Conservation (phyloP, 208 protist species). For the Wallacemonas sp. region DNA sequence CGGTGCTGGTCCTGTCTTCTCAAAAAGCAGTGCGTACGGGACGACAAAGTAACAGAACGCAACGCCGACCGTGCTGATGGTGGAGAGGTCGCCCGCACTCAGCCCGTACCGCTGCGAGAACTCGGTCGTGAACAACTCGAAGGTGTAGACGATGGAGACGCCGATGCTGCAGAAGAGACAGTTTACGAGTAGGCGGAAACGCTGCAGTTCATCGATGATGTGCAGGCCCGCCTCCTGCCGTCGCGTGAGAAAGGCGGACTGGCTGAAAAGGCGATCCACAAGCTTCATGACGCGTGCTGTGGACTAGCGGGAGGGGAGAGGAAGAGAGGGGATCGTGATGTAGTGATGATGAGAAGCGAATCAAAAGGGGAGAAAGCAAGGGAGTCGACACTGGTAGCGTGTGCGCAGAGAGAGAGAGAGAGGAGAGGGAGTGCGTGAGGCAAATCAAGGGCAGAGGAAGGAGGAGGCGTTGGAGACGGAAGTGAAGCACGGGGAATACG, state of each 20-base stretch:
- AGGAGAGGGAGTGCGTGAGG: too few relatives aligned
- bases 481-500: too few relatives aligned
- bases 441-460: too few relatives aligned
- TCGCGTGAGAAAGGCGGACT: conserved; percentile 24
- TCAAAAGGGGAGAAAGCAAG: conserved; percentile 6
- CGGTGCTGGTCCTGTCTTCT: conserved; percentile 42
- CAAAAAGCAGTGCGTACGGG: conserved; percentile 63
- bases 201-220: conserved; percentile 60
- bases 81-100: conserved; percentile 61
- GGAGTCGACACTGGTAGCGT: too few relatives aligned
- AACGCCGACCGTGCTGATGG: conserved; percentile 66
- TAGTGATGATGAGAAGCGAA: neutral
- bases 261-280: conserved; percentile 28
- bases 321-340: neutral
- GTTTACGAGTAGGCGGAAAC: conserved; percentile 52
- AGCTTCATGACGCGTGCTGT: conserved; percentile 7
- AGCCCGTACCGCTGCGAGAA: conserved; percentile 44
- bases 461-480: too few relatives aligned
- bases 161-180: conserved; percentile 68
- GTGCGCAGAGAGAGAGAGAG: too few relatives aligned
- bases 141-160: conserved; percentile 63
- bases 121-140: conserved; percentile 62
- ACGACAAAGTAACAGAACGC: conserved; percentile 75
- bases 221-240: conserved; percentile 41
- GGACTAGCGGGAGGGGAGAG: neutral